Evolutionary conservation across 2,329 filamentous ascomycete genomes (phyloP).

Genomic region (Fusarium sp.): DNA sequence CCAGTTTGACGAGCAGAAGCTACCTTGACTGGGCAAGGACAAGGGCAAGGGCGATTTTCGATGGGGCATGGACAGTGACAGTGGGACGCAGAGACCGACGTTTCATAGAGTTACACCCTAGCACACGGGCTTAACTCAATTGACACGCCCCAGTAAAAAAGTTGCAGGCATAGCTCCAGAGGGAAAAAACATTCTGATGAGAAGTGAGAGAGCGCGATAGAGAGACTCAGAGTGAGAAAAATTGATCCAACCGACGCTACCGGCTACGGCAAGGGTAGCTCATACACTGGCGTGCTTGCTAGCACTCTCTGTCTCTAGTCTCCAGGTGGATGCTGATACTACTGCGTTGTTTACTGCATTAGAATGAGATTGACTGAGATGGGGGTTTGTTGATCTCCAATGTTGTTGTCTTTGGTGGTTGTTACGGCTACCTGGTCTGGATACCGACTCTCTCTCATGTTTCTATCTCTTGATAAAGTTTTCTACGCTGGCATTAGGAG

Average conservation of each 20-base stretch:
- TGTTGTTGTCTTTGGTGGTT: conserved; percentile 27
- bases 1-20: conserved; percentile 32
- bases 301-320: conserved; percentile 25
- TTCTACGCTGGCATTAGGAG: not conserved
- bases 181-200: not conserved
- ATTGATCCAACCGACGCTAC: conserved; percentile 43
- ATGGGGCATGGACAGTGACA: conserved; percentile 31
- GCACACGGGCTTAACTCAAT: conserved; percentile 16
- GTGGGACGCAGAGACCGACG: conserved; percentile 39
- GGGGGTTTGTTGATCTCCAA: conserved; percentile 32
- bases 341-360: conserved; percentile 36
- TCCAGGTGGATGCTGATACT: conserved; percentile 23
- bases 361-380: conserved; percentile 24
- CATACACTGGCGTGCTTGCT: conserved; percentile 39
- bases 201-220: conserved; percentile 1
- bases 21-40: conserved; percentile 27
- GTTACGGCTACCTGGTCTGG: conserved; percentile 25
- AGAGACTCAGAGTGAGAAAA: conserved; percentile 21
- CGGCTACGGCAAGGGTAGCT: conserved; percentile 40
- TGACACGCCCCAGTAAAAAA: conserved; percentile 19
- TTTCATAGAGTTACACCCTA: conserved; percentile 32
- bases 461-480: not conserved
- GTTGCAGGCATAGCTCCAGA: conserved; percentile 9
- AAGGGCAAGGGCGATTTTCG: conserved; percentile 35
- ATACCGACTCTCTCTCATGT: not conserved